These are phyloP conservation scores for Meredithiella fracta DNA, from an alignment of 2,329 filamentous ascomycete species.

Conservation along the genomic window DNA sequence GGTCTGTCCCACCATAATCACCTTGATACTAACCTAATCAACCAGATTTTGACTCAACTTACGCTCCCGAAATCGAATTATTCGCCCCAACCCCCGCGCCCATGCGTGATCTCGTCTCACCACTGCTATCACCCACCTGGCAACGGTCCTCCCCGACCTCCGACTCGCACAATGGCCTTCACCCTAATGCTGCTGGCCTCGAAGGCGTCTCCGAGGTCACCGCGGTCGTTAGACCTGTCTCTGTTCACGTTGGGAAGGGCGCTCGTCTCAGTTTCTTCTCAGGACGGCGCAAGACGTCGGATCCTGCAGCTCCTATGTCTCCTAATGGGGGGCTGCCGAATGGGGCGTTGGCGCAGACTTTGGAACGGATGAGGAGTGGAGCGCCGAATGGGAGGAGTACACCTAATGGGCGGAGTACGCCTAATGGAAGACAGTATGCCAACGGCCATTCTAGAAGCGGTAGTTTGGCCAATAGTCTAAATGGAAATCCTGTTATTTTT, in stretches of 20 bases:
- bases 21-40: not conserved
- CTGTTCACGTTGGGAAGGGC: conserved; percentile 24
- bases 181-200: not conserved
- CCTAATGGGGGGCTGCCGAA: not conserved
- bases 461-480: conserved; percentile 10
- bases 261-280: conserved; percentile 41
- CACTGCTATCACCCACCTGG: conserved; percentile 18
- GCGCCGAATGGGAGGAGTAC: conserved; percentile 9
- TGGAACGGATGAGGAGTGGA: conserved; percentile 10
- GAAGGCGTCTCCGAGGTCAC: conserved; percentile 9
- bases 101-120: conserved; percentile 33
- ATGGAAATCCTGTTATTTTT: conserved; percentile 12
- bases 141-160: conserved; percentile 13
- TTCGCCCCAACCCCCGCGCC: conserved; percentile 36
- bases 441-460: conserved; percentile 7
- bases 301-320: conserved; percentile 2
- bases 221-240: conserved; percentile 12
- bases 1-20: not conserved
- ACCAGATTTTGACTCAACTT: conserved; percentile 43
- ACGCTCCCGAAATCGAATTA: conserved; percentile 48
- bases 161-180: not conserved
- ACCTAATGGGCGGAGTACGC: not conserved
- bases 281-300: conserved; percentile 30
- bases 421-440: not conserved
- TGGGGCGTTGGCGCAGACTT: conserved; percentile 5